Evolutionary conservation across 768 basidiomycete species (phyloP), one percentile per base, ranked within the genome.

Genomic region (Termitomyces sp.): DNA sequence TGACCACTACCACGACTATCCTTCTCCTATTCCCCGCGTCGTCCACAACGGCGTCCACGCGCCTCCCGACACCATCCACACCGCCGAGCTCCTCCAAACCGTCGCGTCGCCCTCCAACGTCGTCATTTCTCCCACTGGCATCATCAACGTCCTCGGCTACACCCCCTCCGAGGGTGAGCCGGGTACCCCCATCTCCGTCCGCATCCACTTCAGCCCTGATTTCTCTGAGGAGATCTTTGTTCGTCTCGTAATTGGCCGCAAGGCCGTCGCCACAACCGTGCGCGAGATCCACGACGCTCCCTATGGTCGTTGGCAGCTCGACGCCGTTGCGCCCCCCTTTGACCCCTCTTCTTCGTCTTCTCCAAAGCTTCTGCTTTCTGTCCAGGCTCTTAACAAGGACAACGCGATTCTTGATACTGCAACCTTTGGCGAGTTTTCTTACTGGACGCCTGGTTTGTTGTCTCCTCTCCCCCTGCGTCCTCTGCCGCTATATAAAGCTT

Each of bases 371-470:
- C 76, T 79, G 8, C 74, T 89, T 53, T 82, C 83, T 18, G 82
- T 88, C 27, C 85, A 88, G 68, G 85, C 84, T 12, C 73, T 89
- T 55, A 80, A 82, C 70, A 72, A 76, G 53, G 74, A 81, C 18
- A 79, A 82, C 60, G 61, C 69, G 34, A 67, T 90, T 37, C 68
- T 91, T 18, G 89, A 90, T 64, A 80, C 84, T 0, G 78, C 86
- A 55, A 80, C 81, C 14, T 88, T 90, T 70, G 91, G 90, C 55
- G 79, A 84, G 60, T 91, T 90, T 70, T 79, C 80, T 34, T 91
- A 87, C 65, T 82, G 77, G 75, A 71, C 79, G 24, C 68, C 74
- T 57, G 79, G 85, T 71, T 50, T 60, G 59, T 70, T 58, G 20
- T 42, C 58, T 50, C 59, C 37, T 55, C 44, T 60, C 32, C 58